phyloP scores from a whole-genome alignment of 805 yeast genomes.

The Metschnikowia sp. region DNA sequence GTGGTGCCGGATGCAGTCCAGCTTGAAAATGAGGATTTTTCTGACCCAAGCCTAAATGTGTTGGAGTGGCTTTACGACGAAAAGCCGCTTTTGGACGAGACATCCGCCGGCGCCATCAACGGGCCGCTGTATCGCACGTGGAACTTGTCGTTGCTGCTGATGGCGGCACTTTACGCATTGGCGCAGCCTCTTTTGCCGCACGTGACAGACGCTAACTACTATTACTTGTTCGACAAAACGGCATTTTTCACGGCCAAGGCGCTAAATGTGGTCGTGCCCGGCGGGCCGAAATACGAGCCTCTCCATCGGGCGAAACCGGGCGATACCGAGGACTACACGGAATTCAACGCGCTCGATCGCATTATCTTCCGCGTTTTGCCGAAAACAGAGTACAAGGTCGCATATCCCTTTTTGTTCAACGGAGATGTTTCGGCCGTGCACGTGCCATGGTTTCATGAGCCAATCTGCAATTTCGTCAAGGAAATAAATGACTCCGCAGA shows the following conservation, averaged over 20 bases:
- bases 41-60: slow-evolving; percentile 42
- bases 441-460: slow-evolving; percentile 61
- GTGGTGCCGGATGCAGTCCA: slow-evolving; percentile 72
- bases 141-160: slow-evolving; percentile 57
- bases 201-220: slow-evolving; percentile 53
- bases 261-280: slow-evolving; percentile 80
- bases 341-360: slow-evolving; percentile 85
- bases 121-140: slow-evolving; percentile 78
- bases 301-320: slow-evolving; percentile 58
- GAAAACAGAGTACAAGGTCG: slow-evolving; percentile 80
- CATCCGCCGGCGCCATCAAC: slow-evolving; percentile 43
- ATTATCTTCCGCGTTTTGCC: slow-evolving; percentile 76
- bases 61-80: slow-evolving; percentile 80
- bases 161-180: slow-evolving; percentile 64
- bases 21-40: slow-evolving; percentile 54
- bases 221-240: slow-evolving; percentile 70
- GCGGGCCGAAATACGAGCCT: slow-evolving; percentile 96
- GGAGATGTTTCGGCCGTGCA: slow-evolving; percentile 66
- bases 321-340: slow-evolving; percentile 75
- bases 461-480: slow-evolving; percentile 49
- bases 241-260: slow-evolving; percentile 91
- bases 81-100: slow-evolving; percentile 63
- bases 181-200: slow-evolving; percentile 71
- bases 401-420: slow-evolving; percentile 83
- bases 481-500: slow-evolving; percentile 32